Conservation (phyloP, 805 yeast genomes). For the Candida dajiaensis region DNA sequence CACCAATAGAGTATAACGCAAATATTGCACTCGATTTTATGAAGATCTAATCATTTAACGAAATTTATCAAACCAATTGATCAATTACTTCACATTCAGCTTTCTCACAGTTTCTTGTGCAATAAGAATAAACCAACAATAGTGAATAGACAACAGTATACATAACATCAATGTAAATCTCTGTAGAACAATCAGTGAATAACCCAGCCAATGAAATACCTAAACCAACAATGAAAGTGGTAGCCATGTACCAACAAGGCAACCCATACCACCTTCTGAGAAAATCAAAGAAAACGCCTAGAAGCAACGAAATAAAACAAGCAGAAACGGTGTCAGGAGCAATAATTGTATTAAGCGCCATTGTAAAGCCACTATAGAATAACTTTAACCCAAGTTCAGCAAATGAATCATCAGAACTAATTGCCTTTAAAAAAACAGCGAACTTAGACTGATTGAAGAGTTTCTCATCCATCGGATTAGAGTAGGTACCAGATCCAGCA, state of each 20-base stretch:
- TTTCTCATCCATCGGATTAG: background rate
- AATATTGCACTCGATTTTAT: too few relatives aligned
- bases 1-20: too few relatives aligned
- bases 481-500: background rate
- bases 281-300: background rate
- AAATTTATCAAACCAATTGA: too few relatives aligned
- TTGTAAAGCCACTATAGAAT: background rate
- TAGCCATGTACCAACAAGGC: background rate
- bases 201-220: background rate
- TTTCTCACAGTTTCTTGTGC: background rate
- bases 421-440: background rate
- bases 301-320: background rate
- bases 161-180: background rate
- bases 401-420: background rate
- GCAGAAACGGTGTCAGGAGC: background rate
- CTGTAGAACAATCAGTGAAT: background rate
- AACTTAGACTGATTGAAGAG: background rate
- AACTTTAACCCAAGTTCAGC: background rate
- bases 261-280: background rate
- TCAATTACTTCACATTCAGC: background rate
- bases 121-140: background rate
- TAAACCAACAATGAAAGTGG: background rate
- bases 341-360: background rate
- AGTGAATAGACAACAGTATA: background rate
- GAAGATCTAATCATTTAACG: too few relatives aligned